A percentile compares a stretch with the other conserved stretches of the same genome.
phyloP scores from a whole-genome alignment of 192 early-diverging fungal species.

The Phlyctochytrium arcticum region DNA sequence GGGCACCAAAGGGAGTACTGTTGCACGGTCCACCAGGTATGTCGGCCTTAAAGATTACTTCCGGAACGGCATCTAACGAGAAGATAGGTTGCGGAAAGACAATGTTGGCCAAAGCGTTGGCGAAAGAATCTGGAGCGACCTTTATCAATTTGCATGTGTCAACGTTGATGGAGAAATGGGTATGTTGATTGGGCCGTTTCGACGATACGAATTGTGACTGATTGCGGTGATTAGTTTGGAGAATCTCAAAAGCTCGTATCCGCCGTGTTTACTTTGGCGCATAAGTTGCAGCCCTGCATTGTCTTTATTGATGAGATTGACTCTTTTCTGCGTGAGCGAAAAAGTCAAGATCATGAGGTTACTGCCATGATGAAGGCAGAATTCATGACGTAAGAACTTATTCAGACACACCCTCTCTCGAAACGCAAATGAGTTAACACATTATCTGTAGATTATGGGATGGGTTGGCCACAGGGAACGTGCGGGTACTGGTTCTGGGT shows the following conservation, averaged over 20 bases:
- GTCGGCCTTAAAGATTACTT: too few species aligned
- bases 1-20: constrained; percentile 90
- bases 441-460: constrained; percentile 78
- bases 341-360: constrained; percentile 89
- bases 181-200: constrained; percentile 8
- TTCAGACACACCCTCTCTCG: neutral
- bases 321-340: constrained; percentile 88
- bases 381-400: constrained; percentile 73
- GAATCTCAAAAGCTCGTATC: constrained; percentile 92
- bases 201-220: neutral
- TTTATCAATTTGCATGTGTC: constrained; percentile 98
- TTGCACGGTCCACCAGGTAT: constrained; percentile 87
- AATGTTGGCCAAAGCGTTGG: constrained; percentile 97
- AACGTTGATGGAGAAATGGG: constrained; percentile 93
- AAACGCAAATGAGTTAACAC: too few species aligned
- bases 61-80: too few species aligned
- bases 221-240: constrained; percentile 56
- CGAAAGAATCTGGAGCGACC: constrained; percentile 92
- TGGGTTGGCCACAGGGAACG: constrained; percentile 76
- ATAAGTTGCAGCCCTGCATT: constrained; percentile 92
- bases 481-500: constrained; percentile 64
- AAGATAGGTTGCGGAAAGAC: constrained; percentile 89
- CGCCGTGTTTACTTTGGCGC: constrained; percentile 88
- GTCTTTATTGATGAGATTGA: constrained; percentile 99
- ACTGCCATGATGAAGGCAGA: constrained; percentile 99